A percentile compares a stretch with the other conserved stretches of the same genome.
These are phyloP conservation scores for Trichoderma erinaceum DNA, from an alignment of 495 filamentous ascomycete species.

Conservation along the genomic window DNA sequence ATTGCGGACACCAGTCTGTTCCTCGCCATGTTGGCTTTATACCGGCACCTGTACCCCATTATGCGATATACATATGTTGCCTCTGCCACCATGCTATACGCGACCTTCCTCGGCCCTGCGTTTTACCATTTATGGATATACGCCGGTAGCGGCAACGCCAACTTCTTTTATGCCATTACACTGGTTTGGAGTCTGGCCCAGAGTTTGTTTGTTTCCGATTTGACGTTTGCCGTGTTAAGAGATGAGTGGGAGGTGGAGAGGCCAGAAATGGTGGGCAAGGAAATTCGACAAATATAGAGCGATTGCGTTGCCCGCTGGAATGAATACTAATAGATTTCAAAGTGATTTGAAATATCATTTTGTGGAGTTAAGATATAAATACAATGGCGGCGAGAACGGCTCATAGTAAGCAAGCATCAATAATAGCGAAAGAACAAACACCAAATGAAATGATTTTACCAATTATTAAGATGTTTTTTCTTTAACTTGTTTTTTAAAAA, in stretches of 20 bases:
- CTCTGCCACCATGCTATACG: slow-evolving; percentile 74
- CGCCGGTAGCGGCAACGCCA: slow-evolving; percentile 93
- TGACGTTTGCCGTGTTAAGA: slow-evolving; percentile 76
- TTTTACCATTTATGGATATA: slow-evolving; percentile 99
- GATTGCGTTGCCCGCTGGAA: not conserved
- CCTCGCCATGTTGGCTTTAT: slow-evolving; percentile 76
- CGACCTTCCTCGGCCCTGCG: slow-evolving; percentile 80
- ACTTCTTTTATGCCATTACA: slow-evolving; percentile 99
- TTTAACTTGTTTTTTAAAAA: no score
- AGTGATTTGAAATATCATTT: not conserved
- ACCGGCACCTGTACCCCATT: slow-evolving; percentile 87
- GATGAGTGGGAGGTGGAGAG: slow-evolving; percentile 94
- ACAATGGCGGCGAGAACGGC: not conserved
- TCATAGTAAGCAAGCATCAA: not conserved
- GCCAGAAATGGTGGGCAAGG: slow-evolving; percentile 81
- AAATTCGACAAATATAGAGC: slow-evolving; percentile 73
- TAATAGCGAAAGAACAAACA: not conserved
- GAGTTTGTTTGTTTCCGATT: slow-evolving; percentile 71
- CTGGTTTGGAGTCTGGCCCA: slow-evolving; percentile 91
- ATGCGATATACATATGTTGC: slow-evolving; percentile 93
- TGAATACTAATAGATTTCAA: not conserved
- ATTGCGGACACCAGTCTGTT: slow-evolving; percentile 82
- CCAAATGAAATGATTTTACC: not conserved
- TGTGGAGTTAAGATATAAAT: not conserved
- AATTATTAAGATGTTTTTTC: not conserved